A percentile compares a stretch with the other conserved stretches of the same genome.
Evolutionary conservation across 2,329 filamentous ascomycete species (phyloP).

Genomic region (Calonectria pteridis): DNA sequence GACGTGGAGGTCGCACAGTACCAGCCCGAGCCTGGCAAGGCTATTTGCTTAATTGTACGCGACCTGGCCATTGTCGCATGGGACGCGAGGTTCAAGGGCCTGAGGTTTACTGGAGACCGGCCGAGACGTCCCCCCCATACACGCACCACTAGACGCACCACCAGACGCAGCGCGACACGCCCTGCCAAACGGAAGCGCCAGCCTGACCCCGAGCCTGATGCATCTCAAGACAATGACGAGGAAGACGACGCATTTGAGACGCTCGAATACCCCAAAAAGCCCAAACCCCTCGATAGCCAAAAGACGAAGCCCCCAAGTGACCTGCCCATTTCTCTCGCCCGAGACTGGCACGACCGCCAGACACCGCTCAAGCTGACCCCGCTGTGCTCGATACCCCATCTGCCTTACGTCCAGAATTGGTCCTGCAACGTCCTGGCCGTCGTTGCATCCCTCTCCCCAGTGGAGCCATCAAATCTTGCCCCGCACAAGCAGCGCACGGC

Average conservation of each 20-base stretch:
- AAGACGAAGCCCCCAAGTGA: background rate
- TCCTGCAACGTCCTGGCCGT: conserved; percentile 67
- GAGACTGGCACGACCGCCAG: conserved; percentile 56
- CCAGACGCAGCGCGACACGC: background rate
- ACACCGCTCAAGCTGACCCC: conserved; percentile 65
- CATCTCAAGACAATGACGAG: conserved; percentile 31
- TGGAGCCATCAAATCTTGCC: conserved; percentile 63
- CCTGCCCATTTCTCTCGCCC: conserved; percentile 53
- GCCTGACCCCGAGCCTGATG: background rate
- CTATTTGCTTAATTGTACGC: conserved; percentile 61
- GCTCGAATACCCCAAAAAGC: conserved; percentile 43
- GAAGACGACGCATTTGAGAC: conserved; percentile 55
- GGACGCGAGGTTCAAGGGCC: conserved; percentile 55
- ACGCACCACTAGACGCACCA: background rate
- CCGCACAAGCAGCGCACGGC: conserved; percentile 66
- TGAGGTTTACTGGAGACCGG: too few relatives aligned
- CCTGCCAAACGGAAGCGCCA: background rate
- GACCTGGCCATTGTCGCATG: conserved; percentile 62
- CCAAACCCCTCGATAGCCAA: conserved; percentile 18
- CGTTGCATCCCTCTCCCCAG: conserved; percentile 59
- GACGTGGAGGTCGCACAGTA: conserved; percentile 53
- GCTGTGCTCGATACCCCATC: conserved; percentile 61
- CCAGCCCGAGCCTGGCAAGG: conserved; percentile 31
- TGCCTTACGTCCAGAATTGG: conserved; percentile 71
- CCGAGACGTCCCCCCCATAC: background rate